Evolutionary conservation across 2,329 filamentous ascomycete species (phyloP).

Genomic region (Pseudocercospora fijiensis): DNA sequence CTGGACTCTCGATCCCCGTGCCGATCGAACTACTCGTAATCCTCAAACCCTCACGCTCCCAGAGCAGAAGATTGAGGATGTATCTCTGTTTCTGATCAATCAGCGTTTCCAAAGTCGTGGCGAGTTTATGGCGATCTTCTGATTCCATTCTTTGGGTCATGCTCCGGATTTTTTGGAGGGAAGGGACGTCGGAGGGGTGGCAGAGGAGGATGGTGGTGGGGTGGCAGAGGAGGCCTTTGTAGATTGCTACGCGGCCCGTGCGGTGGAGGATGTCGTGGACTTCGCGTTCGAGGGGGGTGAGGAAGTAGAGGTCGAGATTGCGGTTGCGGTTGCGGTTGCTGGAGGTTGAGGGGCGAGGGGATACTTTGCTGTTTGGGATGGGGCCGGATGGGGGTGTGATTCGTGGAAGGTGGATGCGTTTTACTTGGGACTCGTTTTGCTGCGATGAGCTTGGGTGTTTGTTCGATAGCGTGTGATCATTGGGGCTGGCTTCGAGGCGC

Average conservation of each 20-base stretch:
- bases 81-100: not conserved
- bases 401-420: not conserved
- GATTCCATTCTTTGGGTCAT: not conserved
- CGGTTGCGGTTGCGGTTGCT: not conserved
- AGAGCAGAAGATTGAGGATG: slow-evolving; percentile 7
- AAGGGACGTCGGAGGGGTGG: slow-evolving; percentile 6
- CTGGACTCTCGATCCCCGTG: slow-evolving; percentile 4
- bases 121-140: slow-evolving; percentile 4
- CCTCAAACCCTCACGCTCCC: not conserved
- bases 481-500: not conserved
- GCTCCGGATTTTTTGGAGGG: slow-evolving; percentile 2
- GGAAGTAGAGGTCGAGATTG: not conserved
- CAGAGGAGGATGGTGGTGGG: slow-evolving; percentile 6
- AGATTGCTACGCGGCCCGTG: slow-evolving; percentile 11
- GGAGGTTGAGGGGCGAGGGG: not conserved
- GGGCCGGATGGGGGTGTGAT: not conserved
- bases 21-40: slow-evolving; percentile 8
- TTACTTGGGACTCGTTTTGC: not conserved
- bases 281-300: slow-evolving; percentile 8
- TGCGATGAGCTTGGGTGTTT: not conserved
- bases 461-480: not conserved
- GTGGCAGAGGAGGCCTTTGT: slow-evolving; percentile 6
- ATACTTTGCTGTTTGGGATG: not conserved
- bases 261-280: slow-evolving; percentile 10
- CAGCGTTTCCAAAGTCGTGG: not conserved